Evolutionary conservation across 1,284 basidiomycete genomes (phyloP).

Genomic region (Cryptococcus sp.): DNA sequence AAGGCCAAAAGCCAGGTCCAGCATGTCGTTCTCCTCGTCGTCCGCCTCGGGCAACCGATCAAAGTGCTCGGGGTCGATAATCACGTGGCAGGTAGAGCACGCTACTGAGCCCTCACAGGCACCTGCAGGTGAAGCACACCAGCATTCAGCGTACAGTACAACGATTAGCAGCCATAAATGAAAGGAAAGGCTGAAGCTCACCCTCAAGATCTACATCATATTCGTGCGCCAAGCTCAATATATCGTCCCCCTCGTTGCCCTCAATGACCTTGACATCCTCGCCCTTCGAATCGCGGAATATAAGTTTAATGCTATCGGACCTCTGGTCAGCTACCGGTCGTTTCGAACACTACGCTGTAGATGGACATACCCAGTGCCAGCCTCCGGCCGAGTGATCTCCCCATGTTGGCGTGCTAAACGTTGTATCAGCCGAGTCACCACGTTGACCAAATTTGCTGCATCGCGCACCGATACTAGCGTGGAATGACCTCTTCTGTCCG

Average conservation of each 20-base stretch:
- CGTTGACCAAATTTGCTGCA: no score
- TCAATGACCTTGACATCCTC: slow-evolving; percentile 79
- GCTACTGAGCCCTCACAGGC: slow-evolving; percentile 96
- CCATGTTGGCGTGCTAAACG: neutral
- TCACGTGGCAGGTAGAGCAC: slow-evolving; percentile 96
- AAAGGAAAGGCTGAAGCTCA: slow-evolving; percentile 42
- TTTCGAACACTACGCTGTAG: no score
- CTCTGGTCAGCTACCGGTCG: no score
- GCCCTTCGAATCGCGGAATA: slow-evolving; percentile 74
- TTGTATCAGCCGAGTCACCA: no score
- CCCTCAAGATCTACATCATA: slow-evolving; percentile 98
- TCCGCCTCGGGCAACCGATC: slow-evolving; percentile 84
- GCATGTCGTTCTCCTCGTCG: slow-evolving; percentile 98
- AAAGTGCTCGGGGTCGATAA: slow-evolving; percentile 77
- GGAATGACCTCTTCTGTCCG: no score
- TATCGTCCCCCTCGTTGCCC: slow-evolving; percentile 89
- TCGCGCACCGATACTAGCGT: no score
- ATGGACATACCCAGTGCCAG: neutral
- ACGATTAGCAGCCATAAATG: neutral
- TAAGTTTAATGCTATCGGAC: neutral
- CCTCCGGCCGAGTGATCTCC: neutral
- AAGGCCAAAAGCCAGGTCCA: slow-evolving; percentile 95
- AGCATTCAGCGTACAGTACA: neutral
- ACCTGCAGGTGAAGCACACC: slow-evolving; percentile 55
- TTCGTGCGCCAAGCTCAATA: slow-evolving; percentile 88